Evolutionary conservation across 805 yeast genomes (phyloP).

Genomic region (Candida ipomoeae): DNA sequence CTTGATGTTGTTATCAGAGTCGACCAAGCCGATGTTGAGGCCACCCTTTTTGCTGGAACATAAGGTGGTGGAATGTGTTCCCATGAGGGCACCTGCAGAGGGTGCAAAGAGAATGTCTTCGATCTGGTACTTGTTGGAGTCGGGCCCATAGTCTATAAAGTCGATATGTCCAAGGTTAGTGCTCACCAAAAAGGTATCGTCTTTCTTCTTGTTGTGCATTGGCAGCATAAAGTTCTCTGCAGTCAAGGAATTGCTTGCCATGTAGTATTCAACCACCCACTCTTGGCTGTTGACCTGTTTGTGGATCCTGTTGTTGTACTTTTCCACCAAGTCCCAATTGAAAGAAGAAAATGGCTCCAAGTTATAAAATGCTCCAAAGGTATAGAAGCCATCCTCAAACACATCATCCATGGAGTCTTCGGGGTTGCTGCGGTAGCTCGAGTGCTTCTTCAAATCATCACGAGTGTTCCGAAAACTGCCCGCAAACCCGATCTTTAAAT

Average conservation of each 20-base stretch:
- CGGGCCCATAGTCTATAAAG: constrained; percentile 4
- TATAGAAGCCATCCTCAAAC: constrained; percentile 11
- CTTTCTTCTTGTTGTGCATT: constrained; percentile 2
- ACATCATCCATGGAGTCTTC: constrained; percentile 1
- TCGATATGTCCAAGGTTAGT: constrained; percentile 8
- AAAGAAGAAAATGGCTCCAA: constrained; percentile 6
- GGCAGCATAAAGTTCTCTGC: constrained; percentile 7
- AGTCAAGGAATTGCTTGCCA: constrained; percentile 7
- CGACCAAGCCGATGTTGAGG: constrained; percentile 5
- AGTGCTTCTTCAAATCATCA: constrained; percentile 5
- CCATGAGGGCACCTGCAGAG: constrained; percentile 9
- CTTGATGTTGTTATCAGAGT: constrained; percentile 5
- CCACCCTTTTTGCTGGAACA: constrained; percentile 8
- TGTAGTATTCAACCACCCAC: constrained; percentile 8
- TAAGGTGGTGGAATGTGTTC: constrained; percentile 9
- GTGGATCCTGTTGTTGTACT: constrained; percentile 8
- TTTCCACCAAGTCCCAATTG: constrained; percentile 7
- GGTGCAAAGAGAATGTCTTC: constrained; percentile 8
- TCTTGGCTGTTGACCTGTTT: constrained; percentile 6
- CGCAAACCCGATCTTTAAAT: constrained; percentile 7
- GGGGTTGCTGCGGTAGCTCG: constrained; percentile 3
- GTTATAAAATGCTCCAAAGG: constrained; percentile 4
- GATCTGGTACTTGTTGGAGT: constrained; percentile 2
- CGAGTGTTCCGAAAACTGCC: constrained; percentile 8
- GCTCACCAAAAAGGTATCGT: constrained; percentile 7